A percentile compares a stretch with the other conserved stretches of the same genome.
Evolutionary conservation across 1,284 basidiomycete species (phyloP).

Genomic region (Apiotrichum mycotoxinovorans): DNA sequence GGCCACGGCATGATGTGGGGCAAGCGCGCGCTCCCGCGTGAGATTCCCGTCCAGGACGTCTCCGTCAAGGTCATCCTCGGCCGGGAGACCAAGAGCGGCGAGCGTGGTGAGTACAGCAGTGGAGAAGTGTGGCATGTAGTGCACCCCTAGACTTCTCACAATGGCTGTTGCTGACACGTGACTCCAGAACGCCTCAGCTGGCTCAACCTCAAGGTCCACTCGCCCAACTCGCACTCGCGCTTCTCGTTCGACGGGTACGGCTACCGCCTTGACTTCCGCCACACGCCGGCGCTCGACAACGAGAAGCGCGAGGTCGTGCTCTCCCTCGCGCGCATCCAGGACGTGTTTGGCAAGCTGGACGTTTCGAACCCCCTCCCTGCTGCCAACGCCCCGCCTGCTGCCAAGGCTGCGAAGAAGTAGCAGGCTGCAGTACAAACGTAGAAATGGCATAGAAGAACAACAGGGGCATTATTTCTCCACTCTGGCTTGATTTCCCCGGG

Average conservation of each 20-base stretch:
- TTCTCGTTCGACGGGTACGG: conserved; percentile 8
- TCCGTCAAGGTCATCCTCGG: conserved; percentile 7
- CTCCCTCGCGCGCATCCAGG: conserved; percentile 10
- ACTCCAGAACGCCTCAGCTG: background rate
- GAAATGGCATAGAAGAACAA: too few relatives aligned
- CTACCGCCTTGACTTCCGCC: conserved; percentile 18
- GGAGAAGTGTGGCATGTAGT: too few relatives aligned
- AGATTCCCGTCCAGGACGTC: conserved; percentile 9
- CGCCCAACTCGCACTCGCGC: background rate
- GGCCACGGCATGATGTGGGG: conserved; percentile 10
- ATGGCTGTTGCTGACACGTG: too few relatives aligned
- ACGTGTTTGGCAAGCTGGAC: conserved; percentile 18
- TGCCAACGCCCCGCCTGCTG: background rate
- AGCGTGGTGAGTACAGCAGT: conserved; percentile 1
- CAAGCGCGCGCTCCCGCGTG: conserved; percentile 3
- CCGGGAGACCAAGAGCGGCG: background rate
- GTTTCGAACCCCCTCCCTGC: background rate
- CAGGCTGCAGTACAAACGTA: background rate
- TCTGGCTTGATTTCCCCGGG: too few relatives aligned
- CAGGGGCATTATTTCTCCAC: too few relatives aligned
- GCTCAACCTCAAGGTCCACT: background rate
- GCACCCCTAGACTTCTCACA: too few relatives aligned
- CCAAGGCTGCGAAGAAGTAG: conserved; percentile 1
- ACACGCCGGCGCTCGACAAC: background rate
- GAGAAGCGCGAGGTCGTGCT: conserved; percentile 15